phyloP scores from a whole-genome alignment of 2,329 filamentous ascomycete species.

The Fusarium guadeloupense region DNA sequence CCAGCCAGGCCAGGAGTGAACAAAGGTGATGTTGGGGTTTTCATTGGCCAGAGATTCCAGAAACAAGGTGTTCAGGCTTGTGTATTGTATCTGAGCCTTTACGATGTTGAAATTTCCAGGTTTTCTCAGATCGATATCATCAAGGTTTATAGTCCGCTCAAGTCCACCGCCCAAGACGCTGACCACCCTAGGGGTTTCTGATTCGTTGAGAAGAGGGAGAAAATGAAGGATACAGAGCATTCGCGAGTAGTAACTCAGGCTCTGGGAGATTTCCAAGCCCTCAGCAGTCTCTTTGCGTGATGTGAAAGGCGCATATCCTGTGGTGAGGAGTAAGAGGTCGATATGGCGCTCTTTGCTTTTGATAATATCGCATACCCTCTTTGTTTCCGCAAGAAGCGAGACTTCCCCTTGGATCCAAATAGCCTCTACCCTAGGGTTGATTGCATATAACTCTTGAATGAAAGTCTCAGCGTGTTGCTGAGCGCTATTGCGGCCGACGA shows the following conservation, averaged over 20 bases:
- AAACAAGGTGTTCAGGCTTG: constrained; percentile 36
- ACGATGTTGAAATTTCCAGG: constrained; percentile 40
- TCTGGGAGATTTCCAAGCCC: constrained; percentile 53
- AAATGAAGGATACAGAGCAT: constrained; percentile 53
- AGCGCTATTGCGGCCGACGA: constrained; percentile 54
- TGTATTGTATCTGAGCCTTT: constrained; percentile 44
- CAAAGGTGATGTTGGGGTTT: constrained; percentile 38
- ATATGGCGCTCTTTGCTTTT: constrained; percentile 49
- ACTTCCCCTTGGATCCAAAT: constrained; percentile 56
- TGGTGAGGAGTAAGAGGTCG: constrained; percentile 56
- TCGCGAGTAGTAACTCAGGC: constrained; percentile 55
- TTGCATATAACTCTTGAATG: constrained; percentile 47
- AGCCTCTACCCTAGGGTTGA: constrained; percentile 53
- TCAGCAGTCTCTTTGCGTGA: constrained; percentile 51
- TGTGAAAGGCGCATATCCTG: constrained; percentile 56
- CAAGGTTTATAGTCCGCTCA: constrained; percentile 29
- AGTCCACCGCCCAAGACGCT: constrained; percentile 40
- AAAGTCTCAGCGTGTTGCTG: constrained; percentile 45
- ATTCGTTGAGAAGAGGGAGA: constrained; percentile 50
- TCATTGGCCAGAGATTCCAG: constrained; percentile 40
- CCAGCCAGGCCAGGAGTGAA: constrained; percentile 44
- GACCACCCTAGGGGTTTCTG: constrained; percentile 42
- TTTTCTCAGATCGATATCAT: constrained; percentile 43
- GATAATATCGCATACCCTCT: constrained; percentile 51
- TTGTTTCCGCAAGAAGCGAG: constrained; percentile 55